A percentile compares a stretch with the other conserved stretches of the same genome.
Evolutionary conservation across 306 rosid genomes (phyloP).

Genomic region (Sphenostylis stenocarpa): DNA sequence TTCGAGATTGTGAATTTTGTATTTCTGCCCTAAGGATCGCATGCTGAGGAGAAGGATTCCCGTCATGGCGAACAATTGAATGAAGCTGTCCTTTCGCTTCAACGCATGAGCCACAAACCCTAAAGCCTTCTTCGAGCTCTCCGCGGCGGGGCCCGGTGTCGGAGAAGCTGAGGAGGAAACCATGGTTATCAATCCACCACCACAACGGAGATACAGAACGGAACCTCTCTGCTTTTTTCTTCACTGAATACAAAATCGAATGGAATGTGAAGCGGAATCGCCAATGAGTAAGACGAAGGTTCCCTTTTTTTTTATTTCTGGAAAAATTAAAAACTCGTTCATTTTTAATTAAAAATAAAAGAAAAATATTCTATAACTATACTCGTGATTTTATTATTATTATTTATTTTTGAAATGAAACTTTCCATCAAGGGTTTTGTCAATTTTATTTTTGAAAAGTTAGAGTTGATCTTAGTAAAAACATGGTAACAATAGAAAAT

Average conservation of each 20-base stretch:
- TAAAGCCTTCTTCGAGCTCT: slow-evolving; percentile 30
- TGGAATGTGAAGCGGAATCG: background rate
- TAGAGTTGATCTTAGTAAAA: no score
- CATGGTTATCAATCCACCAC: slow-evolving; percentile 37
- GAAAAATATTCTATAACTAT: background rate
- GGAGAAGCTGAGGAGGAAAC: slow-evolving; percentile 45
- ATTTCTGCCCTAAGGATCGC: slow-evolving; percentile 82
- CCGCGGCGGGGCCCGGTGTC: slow-evolving; percentile 34
- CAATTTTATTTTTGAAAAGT: no score
- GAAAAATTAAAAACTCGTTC: background rate
- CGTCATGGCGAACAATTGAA: slow-evolving; percentile 75
- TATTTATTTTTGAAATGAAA: no score
- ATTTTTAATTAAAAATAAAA: no score
- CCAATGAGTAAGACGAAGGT: background rate
- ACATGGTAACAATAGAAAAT: no score
- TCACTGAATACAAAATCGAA: background rate
- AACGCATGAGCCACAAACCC: slow-evolving; percentile 44
- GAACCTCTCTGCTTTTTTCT: background rate
- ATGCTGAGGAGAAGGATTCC: slow-evolving; percentile 71
- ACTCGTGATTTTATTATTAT: no score
- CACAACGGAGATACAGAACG: background rate
- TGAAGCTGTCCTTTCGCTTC: slow-evolving; percentile 70
- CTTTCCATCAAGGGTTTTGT: no score
- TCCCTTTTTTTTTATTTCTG: background rate
- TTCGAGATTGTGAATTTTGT: slow-evolving; percentile 61